Percentiles rank a stretch among this genome's conserved stretches.
Evolutionary conservation across 1,284 basidiomycete species (phyloP).

Genomic region (Mycena citricolor): DNA sequence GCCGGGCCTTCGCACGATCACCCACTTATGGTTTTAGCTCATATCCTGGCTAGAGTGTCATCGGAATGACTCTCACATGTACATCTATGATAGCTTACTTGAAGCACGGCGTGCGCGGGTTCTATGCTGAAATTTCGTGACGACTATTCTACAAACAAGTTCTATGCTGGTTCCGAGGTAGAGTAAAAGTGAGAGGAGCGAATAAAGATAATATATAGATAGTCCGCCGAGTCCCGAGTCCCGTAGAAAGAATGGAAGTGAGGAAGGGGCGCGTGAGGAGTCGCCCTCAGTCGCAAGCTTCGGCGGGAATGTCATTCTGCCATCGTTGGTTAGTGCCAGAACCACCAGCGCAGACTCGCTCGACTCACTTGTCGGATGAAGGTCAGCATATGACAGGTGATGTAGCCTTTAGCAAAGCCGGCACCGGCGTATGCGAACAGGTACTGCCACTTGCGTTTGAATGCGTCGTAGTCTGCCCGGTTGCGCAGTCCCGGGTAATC

Average conservation of each 20-base stretch:
- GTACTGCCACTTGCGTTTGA: conserved; percentile 77
- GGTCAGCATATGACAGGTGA: conserved; percentile 75
- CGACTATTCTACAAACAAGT: conserved; percentile 10
- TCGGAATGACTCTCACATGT: too few species aligned
- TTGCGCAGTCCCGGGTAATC: conserved; percentile 60
- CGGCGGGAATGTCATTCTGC: conserved; percentile 45
- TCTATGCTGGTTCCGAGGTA: conserved; percentile 11
- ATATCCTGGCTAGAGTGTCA: too few species aligned
- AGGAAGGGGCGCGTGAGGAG: neutral
- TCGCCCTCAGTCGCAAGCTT: conserved; percentile 45
- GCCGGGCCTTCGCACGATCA: too few species aligned
- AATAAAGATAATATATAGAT: conserved; percentile 21
- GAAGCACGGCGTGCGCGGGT: too few species aligned
- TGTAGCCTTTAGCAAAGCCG: conserved; percentile 73
- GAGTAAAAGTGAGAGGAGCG: neutral
- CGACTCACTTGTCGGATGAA: conserved; percentile 56
- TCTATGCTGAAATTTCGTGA: conserved; percentile 10
- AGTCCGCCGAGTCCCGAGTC: too few species aligned
- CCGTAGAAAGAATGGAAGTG: too few species aligned
- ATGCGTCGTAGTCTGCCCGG: conserved; percentile 53
- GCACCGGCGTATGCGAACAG: conserved; percentile 76
- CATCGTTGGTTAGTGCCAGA: neutral
- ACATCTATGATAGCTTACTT: too few species aligned
- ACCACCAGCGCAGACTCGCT: neutral
- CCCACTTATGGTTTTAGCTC: too few species aligned